These are phyloP conservation scores for Macadamia tetraphylla DNA, from an alignment of 164 flowering plant species.

Conservation along the genomic window DNA sequence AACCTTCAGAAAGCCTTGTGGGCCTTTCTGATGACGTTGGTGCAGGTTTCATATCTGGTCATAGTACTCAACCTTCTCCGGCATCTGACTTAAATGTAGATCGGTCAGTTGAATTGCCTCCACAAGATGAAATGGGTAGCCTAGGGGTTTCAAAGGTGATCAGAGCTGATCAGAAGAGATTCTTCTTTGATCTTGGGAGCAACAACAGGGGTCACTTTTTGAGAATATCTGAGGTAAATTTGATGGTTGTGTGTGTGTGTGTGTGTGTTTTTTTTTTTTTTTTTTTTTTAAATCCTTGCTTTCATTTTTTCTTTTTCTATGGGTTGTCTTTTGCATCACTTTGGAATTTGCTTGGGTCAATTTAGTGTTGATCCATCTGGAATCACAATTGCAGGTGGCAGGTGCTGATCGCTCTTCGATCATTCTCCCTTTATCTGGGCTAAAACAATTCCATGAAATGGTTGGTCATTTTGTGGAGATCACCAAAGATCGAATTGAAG, in stretches of 20 bases:
- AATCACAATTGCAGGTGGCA: slow-evolving; percentile 61
- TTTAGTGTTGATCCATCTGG: slow-evolving; percentile 1
- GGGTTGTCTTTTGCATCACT: not conserved
- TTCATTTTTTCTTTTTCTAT: no score
- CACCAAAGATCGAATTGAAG: slow-evolving; percentile 81
- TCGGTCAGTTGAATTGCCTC: slow-evolving; percentile 62
- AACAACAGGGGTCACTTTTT: slow-evolving; percentile 92
- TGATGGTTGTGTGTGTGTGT: not conserved
- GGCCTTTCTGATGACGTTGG: slow-evolving; percentile 98
- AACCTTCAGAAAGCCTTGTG: slow-evolving; percentile 66
- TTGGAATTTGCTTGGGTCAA: not conserved
- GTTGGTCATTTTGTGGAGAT: slow-evolving; percentile 92
- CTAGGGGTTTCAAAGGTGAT: slow-evolving; percentile 79
- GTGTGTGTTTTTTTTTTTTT: not conserved
- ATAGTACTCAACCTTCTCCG: slow-evolving; percentile 54
- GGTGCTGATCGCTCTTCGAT: slow-evolving; percentile 97
- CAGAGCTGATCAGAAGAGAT: slow-evolving; percentile 92
- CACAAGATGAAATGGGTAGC: slow-evolving; percentile 62
- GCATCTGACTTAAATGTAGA: slow-evolving; percentile 62
- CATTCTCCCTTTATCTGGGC: slow-evolving; percentile 87
- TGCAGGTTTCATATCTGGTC: slow-evolving; percentile 92
- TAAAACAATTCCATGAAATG: slow-evolving; percentile 86
- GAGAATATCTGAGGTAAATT: slow-evolving; percentile 82
- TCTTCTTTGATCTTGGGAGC: slow-evolving; percentile 97
- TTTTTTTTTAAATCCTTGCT: no score